Percentiles rank a stretch among this genome's conserved stretches.
Conservation (phyloP, 2,329 filamentous ascomycete genomes). For the Talaromyces sp. region DNA sequence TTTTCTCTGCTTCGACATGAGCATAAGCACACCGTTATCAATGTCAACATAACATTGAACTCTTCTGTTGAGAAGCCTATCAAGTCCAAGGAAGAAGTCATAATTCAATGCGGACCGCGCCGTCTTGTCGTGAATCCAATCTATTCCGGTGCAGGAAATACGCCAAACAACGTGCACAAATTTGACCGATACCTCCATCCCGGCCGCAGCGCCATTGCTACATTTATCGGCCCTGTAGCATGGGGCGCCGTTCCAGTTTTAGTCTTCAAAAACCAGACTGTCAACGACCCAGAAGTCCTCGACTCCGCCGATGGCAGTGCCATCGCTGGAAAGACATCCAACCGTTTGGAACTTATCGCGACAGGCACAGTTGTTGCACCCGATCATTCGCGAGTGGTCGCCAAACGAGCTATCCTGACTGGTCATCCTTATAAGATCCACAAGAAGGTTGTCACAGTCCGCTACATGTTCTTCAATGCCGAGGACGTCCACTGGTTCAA, state of each 20-base stretch:
- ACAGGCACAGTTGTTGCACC: constrained; percentile 84
- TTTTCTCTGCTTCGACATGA: constrained; percentile 91
- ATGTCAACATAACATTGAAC: constrained; percentile 82
- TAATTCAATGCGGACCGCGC: constrained; percentile 85
- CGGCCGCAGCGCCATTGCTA: constrained; percentile 80
- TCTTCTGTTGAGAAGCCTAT: constrained; percentile 70
- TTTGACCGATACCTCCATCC: constrained; percentile 89
- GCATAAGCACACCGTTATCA: constrained; percentile 85
- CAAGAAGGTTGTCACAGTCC: constrained; percentile 92
- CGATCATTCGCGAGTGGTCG: constrained; percentile 69
- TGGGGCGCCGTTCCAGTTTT: constrained; percentile 90
- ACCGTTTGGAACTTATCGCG: constrained; percentile 65
- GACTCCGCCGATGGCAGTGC: constrained; percentile 43
- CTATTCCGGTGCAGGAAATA: constrained; percentile 83
- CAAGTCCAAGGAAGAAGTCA: constrained; percentile 85
- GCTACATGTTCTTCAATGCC: constrained; percentile 99
- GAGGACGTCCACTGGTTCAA: constrained; percentile 98
- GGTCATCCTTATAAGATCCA: constrained; percentile 98
- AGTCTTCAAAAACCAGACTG: constrained; percentile 64
- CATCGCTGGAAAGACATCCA: constrained; percentile 26
- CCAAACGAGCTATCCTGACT: constrained; percentile 88
- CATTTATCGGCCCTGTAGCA: constrained; percentile 81
- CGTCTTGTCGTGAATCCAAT: constrained; percentile 83
- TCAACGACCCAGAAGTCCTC: constrained; percentile 37
- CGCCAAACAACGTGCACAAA: constrained; percentile 95